Conservation (phyloP, 768 basidiomycete species). For the Rhodocollybia butyracea region DNA sequence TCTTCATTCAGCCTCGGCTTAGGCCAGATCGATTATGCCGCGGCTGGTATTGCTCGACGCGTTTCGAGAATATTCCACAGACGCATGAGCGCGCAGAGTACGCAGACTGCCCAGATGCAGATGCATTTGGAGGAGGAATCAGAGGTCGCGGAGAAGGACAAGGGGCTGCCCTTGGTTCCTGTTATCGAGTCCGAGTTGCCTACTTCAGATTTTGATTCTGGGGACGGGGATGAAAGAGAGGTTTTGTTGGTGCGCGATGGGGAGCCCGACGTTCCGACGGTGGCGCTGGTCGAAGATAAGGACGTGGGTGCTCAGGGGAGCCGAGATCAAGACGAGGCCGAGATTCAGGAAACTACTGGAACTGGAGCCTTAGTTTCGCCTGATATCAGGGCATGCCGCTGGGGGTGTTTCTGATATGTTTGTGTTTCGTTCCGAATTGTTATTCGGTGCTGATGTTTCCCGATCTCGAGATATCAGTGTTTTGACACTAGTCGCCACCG, state of each 20-base stretch:
- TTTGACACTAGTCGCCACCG: too few relatives aligned
- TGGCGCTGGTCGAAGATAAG: neutral
- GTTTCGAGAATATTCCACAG: slow-evolving; percentile 5
- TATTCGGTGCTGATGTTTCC: too few relatives aligned
- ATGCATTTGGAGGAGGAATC: neutral
- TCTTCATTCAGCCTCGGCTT: slow-evolving; percentile 1
- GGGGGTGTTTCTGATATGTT: slow-evolving; percentile 1
- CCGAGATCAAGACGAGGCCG: neutral
- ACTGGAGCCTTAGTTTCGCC: neutral
- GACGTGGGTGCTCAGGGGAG: neutral
- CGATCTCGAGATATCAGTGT: too few relatives aligned
- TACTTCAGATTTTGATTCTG: neutral
- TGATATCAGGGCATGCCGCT: slow-evolving; percentile 7
- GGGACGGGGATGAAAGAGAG: neutral
- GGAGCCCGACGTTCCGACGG: too few relatives aligned
- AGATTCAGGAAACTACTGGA: neutral
- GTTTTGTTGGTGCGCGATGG: neutral
- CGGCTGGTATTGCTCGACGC: neutral
- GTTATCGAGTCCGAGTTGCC: neutral
- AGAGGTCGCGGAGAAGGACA: neutral
- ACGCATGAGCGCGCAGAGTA: slow-evolving; percentile 2
- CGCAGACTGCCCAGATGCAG: neutral
- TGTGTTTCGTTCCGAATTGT: neutral
- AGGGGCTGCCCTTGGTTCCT: neutral
- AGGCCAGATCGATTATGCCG: slow-evolving; percentile 7